Base-by-base conservation (phyloP, 2,329 filamentous ascomycete species). In the Venturia asperata region DNA sequence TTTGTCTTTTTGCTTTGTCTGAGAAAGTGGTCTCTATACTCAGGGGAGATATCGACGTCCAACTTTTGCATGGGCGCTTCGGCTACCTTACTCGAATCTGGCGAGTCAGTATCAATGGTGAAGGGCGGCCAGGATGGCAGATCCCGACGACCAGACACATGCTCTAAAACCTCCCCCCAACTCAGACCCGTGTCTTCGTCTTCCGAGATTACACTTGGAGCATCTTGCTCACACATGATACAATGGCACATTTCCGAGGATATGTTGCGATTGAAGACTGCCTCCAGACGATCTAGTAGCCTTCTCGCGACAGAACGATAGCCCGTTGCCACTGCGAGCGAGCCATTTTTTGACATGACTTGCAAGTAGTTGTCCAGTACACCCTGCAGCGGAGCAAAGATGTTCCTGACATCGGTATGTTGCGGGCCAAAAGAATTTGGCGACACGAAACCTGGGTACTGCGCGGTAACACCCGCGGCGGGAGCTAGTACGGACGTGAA, bases 151-250 rank as follows among this genome's bases (percentile, higher is more conserved):
- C 93, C 93, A 68, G 91, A 94, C 15, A 96, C 92, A 73, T 92
- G 87, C 76, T 99, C 94, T 30, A 99, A 78, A 15, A 97, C 92
- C 73, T 97, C 93, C 11, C 94, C 93, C 93, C 93, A 99, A 68
- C 91, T 94, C 39, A 97, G 81, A 1, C 92, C 92, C 65, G 82
- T 83, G 68, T 82, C 77, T 61, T 77, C 71, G 19, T 88, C 83
- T 45, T 87, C 82, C 45, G 84, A 78, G 3, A 78, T 78, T 7
- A 42, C 24, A 61, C 66, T 61, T 9, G 68, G 67, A 3, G 71
- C 64, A 1, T 77, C 75, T 9, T 73, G 74, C 60, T 88, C 85
- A 72, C 93, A 97, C 81, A 97, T 90, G 65, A 94, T 80, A 74
- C 93, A 97, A 55, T 82, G 79, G 74, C 93, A 97, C n/a, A 88